These are phyloP conservation scores for Ochetophila trinervis DNA, from an alignment of 306 rosid genomes.

Conservation along the genomic window DNA sequence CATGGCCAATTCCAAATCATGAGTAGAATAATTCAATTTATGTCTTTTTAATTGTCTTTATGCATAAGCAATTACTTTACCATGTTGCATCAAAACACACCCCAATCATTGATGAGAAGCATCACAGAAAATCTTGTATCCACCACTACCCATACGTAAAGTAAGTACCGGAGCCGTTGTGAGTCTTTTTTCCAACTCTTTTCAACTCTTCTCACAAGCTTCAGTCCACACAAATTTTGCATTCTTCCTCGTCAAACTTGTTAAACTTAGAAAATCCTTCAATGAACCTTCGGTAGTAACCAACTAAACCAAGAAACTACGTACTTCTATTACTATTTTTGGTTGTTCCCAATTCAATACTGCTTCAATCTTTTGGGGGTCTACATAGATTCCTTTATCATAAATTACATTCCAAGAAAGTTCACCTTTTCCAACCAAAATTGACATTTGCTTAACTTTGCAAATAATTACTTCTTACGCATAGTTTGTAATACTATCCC, in stretches of 20 bases:
- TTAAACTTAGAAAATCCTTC: too few relatives aligned
- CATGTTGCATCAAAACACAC: not conserved
- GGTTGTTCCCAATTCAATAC: not conserved
- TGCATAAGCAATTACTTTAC: not conserved
- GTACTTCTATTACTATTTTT: not conserved
- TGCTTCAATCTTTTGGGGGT: too few relatives aligned
- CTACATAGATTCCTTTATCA: too few relatives aligned
- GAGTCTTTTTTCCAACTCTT: not conserved
- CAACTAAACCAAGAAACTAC: not conserved
- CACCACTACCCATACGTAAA: not conserved
- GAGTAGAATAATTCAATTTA: not conserved
- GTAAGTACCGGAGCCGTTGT: not conserved
- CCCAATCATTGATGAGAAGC: not conserved
- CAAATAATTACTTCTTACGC: not conserved
- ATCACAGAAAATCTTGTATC: not conserved
- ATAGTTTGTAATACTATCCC: not conserved
- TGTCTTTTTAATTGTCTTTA: not conserved
- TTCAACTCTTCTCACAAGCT: not conserved
- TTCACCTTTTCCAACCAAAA: not conserved
- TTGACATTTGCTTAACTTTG: not conserved
- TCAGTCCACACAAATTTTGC: not conserved
- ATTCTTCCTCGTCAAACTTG: not conserved
- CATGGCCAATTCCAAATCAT: not conserved
- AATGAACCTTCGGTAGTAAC: too few relatives aligned
- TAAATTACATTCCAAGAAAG: not conserved